Base-by-base conservation (phyloP, 371 early-diverging fungal genomes). In the Fennellomyces sp. region DNA sequence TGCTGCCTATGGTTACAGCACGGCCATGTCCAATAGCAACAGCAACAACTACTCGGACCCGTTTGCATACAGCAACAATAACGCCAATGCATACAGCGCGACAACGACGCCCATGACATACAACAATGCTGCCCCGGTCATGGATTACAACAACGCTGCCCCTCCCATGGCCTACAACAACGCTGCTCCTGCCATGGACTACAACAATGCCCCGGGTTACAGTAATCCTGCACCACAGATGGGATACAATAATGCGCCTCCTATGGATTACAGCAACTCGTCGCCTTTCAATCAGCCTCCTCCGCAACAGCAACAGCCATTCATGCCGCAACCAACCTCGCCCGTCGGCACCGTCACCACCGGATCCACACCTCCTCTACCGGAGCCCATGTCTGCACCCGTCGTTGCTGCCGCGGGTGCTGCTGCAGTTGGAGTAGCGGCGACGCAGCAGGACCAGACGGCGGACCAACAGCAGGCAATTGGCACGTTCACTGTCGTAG, bases 401-500 rank as follows among this genome's bases (percentile, higher is more conserved):
- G 50, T 45, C 28, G 28, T 54, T 17, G 52, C 25, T 17, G 42
- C 36, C 27, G 56, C 19, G 19, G 41, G 50, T 29, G 25, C 36
- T 3, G 52, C 57, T 25, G 41, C 54, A 26, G 42, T 28, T 26
- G 35, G 47, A 42, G 26, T 47, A n/a, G 29, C 57, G 39, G 26
- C 10, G 21, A 42, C 29, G 30, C 6, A 56, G 29, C 57, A 36
- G 49, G 52, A 27, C 5, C 41, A 33, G 12, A 12, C 42, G 21
- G 15, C 51, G 35, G 21, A 30, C 11, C 28, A 27, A 13, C 60
- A 48, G 31, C 56, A 54, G 31, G 23, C 57, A 13, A 45, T 81
- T 41, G 81, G 78, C 7, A 78, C 76, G 2, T 78, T 62, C 23
- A 73, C 62, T 4, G 79, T 82, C 1, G 60, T 73, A 2, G 57